Base-by-base conservation (phyloP, 768 basidiomycete species). In the Trichaptum fuscoviolaceum region DNA sequence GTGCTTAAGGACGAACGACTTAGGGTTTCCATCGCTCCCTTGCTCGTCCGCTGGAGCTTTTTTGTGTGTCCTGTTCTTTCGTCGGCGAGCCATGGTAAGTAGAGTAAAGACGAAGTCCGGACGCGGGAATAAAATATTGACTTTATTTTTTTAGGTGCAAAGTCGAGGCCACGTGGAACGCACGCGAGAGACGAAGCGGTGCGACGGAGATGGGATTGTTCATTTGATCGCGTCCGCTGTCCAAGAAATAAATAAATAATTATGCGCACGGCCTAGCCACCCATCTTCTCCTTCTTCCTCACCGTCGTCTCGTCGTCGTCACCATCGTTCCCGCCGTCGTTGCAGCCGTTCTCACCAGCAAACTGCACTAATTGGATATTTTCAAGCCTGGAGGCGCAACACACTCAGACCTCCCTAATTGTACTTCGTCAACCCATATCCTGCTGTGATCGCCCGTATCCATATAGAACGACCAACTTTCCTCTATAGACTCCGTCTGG, bases 1-100 rank as follows among this genome's bases (percentile, higher is more conserved):
- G 79, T 96, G 93, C 76, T 96, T 96, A 75, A 99, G 92, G 67
- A 99, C 92, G 73, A 99, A 99, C 0, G 95, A 95, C 79, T 92
- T 96, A 4, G 96, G 96, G 0, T 78, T 78, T 67, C 76, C 79
- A 2, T 78, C 77, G 25, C 74, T 70, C 1, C 77, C 73, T 12
- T 77, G 67, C 20, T 78, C 77, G 35, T 73, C 65, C 15, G 80
- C 75, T 57, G 79, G 77, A 15, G 83, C 85, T 71, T 92, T 93
- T 74, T 91, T 80, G 79, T 94, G 92, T 0, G 92, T 94, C 70
- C 91, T 84, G 74, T 87, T 88, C 75, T 94, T 94, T 69, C 90
- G 85, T 81, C 81, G 83, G 64, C 87, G 88, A 23, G 81, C 90
- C 92, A 94, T 92, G 66, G 67, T 67, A 36, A 59, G 65, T 34